Conservation (phyloP, 2,329 filamentous ascomycete species). For the Zymoseptoria ardabiliae region DNA sequence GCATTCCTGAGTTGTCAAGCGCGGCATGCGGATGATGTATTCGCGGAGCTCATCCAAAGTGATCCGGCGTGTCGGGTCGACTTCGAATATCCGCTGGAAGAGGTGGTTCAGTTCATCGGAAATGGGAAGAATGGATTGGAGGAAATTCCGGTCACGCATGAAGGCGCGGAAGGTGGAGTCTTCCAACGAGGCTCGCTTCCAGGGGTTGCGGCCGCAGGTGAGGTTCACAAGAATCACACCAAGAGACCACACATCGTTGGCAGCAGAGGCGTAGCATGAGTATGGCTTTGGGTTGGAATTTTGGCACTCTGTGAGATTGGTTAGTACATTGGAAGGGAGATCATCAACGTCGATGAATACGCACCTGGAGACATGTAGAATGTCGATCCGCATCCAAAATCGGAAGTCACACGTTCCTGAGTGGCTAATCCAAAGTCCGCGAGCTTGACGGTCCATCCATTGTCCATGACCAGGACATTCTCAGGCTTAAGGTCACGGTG, state of each 20-base stretch:
- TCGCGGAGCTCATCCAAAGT: conserved; percentile 70
- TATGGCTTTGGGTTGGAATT: conserved; percentile 62
- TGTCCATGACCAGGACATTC: conserved; percentile 88
- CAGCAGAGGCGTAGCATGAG: conserved; percentile 79
- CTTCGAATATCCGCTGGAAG: conserved; percentile 77
- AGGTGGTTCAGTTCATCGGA: conserved; percentile 86
- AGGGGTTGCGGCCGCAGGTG: conserved; percentile 95
- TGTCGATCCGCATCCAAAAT: conserved; percentile 95
- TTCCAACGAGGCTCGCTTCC: conserved; percentile 90
- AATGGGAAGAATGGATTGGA: conserved; percentile 86
- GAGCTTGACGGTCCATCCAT: conserved; percentile 84
- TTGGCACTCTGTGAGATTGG: conserved; percentile 67
- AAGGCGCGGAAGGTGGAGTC: conserved; percentile 94
- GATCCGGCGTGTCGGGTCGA: conserved; percentile 75
- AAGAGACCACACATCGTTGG: conserved; percentile 97
- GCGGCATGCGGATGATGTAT: conserved; percentile 67
- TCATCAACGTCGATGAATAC: conserved; percentile 5
- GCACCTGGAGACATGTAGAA: conserved; percentile 99
- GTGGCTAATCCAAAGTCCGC: conserved; percentile 97
- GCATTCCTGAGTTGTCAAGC: conserved; percentile 59
- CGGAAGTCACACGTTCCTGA: conserved; percentile 71
- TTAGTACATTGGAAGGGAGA: conserved; percentile 8
- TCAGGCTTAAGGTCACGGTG: conserved; percentile 97
- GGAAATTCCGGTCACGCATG: conserved; percentile 74
- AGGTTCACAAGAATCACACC: conserved; percentile 96